phyloP scores from a whole-genome alignment of 495 filamentous ascomycete species.

The Articulospora tetracladia region DNA sequence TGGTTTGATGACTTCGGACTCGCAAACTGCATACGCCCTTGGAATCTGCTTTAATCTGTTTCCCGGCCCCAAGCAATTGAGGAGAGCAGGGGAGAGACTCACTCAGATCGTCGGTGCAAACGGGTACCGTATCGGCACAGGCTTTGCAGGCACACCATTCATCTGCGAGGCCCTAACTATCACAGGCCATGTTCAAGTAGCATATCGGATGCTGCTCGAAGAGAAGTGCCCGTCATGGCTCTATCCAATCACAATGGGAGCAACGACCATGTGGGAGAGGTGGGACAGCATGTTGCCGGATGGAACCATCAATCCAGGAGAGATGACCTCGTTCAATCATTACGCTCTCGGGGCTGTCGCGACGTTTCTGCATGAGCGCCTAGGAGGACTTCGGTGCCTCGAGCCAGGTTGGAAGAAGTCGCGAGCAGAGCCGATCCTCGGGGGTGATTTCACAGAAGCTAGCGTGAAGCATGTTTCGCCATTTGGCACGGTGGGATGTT shows the following conservation, averaged over 20 bases:
- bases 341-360: constrained; percentile 40
- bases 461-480: not conserved
- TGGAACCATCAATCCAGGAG: constrained; percentile 43
- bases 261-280: constrained; percentile 49
- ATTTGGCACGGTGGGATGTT: not conserved
- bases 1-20: constrained; percentile 38
- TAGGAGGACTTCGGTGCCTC: not conserved
- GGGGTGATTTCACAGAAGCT: constrained; percentile 2
- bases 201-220: constrained; percentile 9
- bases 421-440: not conserved
- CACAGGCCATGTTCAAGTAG: constrained; percentile 30
- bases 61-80: constrained; percentile 30
- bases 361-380: constrained; percentile 1
- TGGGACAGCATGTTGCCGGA: constrained; percentile 50
- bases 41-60: constrained; percentile 42
- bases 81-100: constrained; percentile 33
- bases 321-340: constrained; percentile 53
- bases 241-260: constrained; percentile 45
- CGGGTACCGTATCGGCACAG: constrained; percentile 45
- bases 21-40: constrained; percentile 43
- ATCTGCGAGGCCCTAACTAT: constrained; percentile 39
- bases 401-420: constrained; percentile 8
- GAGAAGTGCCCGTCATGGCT: constrained; percentile 44
- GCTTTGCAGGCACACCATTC: constrained; percentile 50
- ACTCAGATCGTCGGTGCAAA: constrained; percentile 33